These are phyloP conservation scores for Sporothrix inflata DNA, from an alignment of 2,329 filamentous ascomycete genomes.

Conservation along the genomic window DNA sequence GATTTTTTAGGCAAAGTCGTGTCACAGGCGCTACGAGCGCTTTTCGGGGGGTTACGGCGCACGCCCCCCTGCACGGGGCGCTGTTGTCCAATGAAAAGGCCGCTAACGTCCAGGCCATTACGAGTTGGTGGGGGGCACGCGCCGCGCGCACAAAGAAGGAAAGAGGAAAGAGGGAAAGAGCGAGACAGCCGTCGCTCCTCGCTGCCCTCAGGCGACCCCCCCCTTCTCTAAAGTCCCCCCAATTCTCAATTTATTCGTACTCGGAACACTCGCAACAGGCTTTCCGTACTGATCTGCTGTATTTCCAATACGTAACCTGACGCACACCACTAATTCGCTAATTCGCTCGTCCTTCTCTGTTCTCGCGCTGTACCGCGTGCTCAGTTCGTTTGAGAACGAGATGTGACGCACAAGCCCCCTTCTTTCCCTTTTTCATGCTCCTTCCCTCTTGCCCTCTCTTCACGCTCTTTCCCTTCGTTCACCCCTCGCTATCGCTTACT, in stretches of 20 bases:
- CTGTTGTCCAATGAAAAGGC: constrained; percentile 31
- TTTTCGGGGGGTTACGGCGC: constrained; percentile 19
- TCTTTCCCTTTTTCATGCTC: not conserved
- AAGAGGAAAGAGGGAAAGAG: constrained; percentile 3
- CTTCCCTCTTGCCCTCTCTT: not conserved
- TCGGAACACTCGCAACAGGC: not conserved
- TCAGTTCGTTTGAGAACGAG: not conserved
- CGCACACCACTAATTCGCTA: not conserved
- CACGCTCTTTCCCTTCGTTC: not conserved
- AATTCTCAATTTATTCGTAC: not conserved
- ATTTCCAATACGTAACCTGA: constrained; percentile 14
- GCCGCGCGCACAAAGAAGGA: constrained; percentile 5
- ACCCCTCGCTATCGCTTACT: constrained; percentile 27
- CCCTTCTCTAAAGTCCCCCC: not conserved
- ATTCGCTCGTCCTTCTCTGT: not conserved
- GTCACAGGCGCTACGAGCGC: constrained; percentile 28
- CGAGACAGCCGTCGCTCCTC: not conserved
- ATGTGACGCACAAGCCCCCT: constrained; percentile 14
- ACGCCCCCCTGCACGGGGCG: constrained; percentile 21
- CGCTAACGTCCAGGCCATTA: constrained; percentile 25
- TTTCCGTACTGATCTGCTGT: constrained; percentile 15
- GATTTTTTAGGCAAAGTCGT: constrained; percentile 19
- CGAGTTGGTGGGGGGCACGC: constrained; percentile 12
- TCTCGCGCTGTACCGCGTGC: not conserved
- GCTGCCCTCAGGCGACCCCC: not conserved